Base-by-base conservation (phyloP, 2,329 filamentous ascomycete species). In the Fusarium sp. region DNA sequence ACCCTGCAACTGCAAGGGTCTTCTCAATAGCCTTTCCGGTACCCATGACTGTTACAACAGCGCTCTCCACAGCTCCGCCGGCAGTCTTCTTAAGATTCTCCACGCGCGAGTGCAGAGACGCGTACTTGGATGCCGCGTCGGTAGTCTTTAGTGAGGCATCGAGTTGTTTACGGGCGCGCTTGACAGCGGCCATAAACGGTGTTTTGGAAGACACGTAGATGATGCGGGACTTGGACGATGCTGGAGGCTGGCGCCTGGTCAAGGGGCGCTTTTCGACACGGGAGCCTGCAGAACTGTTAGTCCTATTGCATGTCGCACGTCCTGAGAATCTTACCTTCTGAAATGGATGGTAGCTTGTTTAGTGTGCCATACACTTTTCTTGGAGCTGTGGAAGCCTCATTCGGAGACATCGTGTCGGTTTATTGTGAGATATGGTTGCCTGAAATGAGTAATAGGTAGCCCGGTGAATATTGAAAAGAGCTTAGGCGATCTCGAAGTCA, bases 1-100 rank as follows among this genome's bases (percentile, higher is more conserved):
- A 91, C 34, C 86, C 78, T 0, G 88, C 91, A 8, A 94, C 78
- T 27, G 86, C 82, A 62, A 92, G 78, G 2, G 87, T 87, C 78
- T 88, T 89, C 66, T 86, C 83, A 30, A 94, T 89, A 10, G 91
- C 91, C 70, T 85, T 86, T 2, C 91, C 91, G 0, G 90, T 90
- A 10, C 88, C 91, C 57, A 91, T 84, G 3, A 93, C 77, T 16
- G 86, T 81, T 6, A 92, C 89, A 22, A 74, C 77, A 12, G 79
- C 77, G 22, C 77, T 77, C 54, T 75, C 75, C 5, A 75, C 74
- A 20, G 74, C 69, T 22, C 66, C 70, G 51, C 70, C 70, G 63
- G 70, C 69, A 56, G 77, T 76, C 47, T 78, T 76, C 74, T 81
- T 77, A 40, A 85, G 79, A 9, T 79, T 79, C 64, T 81, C 79